Conservation (phyloP, 2,329 filamentous ascomycete species). For the Talaromyces sp. region DNA sequence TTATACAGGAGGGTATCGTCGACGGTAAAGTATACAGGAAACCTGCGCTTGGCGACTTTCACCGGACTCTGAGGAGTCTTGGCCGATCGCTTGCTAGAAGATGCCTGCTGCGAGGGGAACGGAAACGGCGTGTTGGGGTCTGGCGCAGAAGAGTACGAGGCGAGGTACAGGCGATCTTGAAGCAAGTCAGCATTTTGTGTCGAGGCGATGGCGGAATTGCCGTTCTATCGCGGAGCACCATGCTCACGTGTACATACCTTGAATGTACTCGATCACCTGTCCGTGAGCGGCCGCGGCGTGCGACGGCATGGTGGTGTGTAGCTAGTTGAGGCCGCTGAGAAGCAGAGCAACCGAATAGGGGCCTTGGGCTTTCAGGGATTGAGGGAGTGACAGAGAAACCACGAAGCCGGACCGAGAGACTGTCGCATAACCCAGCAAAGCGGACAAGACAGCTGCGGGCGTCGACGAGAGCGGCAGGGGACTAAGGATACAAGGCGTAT, state of each 20-base stretch:
- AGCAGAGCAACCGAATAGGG: neutral
- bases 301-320: slow-evolving; percentile 40
- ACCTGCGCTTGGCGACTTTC: slow-evolving; percentile 49
- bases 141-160: slow-evolving; percentile 80
- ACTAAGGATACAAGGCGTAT: slow-evolving; percentile 13
- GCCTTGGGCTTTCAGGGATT: neutral
- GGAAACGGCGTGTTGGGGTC: slow-evolving; percentile 81
- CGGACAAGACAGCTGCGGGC: neutral
- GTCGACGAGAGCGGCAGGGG: neutral
- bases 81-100: slow-evolving; percentile 69
- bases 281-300: slow-evolving; percentile 61
- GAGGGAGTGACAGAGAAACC: neutral
- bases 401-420: neutral
- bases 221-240: neutral
- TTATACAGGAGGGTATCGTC: slow-evolving; percentile 94
- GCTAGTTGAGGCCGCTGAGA: neutral
- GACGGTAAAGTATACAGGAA: slow-evolving; percentile 91
- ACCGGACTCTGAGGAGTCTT: slow-evolving; percentile 58
- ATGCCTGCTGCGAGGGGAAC: slow-evolving; percentile 58
- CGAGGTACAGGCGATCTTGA: slow-evolving; percentile 88
- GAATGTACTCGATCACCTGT: slow-evolving; percentile 93
- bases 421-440: slow-evolving; percentile 6
- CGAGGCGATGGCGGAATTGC: neutral
- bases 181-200: neutral
- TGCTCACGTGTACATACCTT: slow-evolving; percentile 54